Percentiles rank a stretch among this genome's conserved stretches.
Conservation (phyloP, 2,329 filamentous ascomycete genomes). For the Claviceps sp. region DNA sequence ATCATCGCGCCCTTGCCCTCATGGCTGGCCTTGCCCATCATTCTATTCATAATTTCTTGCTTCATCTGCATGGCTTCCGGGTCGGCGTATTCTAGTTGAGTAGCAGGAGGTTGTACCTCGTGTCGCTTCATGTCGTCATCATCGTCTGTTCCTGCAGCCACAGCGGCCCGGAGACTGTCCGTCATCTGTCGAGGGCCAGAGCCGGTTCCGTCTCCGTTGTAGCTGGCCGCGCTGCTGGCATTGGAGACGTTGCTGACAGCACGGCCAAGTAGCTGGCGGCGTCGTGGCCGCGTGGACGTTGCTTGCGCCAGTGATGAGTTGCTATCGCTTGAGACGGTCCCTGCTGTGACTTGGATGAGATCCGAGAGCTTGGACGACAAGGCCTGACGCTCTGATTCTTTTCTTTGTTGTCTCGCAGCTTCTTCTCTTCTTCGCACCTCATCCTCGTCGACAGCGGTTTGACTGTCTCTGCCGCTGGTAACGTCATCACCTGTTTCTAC, state of each 20-base stretch:
- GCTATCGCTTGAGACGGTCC: constrained; percentile 3
- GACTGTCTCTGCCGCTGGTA: neutral
- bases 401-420: constrained; percentile 15
- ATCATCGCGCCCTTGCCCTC: neutral
- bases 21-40: constrained; percentile 17
- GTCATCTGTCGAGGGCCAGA: constrained; percentile 10
- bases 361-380: constrained; percentile 29
- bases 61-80: constrained; percentile 32
- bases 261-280: constrained; percentile 42
- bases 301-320: constrained; percentile 6
- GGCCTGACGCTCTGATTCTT: constrained; percentile 25
- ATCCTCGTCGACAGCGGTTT: constrained; percentile 3
- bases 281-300: constrained; percentile 15
- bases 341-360: constrained; percentile 20
- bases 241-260: constrained; percentile 45
- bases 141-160: constrained; percentile 4
- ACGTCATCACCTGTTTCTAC: neutral
- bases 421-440: constrained; percentile 5
- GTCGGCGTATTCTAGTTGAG: constrained; percentile 41
- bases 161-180: constrained; percentile 4
- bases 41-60: constrained; percentile 30
- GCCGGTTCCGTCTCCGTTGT: constrained; percentile 11
- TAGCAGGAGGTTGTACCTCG: constrained; percentile 26
- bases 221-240: constrained; percentile 31
- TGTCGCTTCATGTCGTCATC: constrained; percentile 13